These are phyloP conservation scores for Daldinia sp. DNA, from an alignment of 2,329 filamentous ascomycete genomes.

Conservation along the genomic window DNA sequence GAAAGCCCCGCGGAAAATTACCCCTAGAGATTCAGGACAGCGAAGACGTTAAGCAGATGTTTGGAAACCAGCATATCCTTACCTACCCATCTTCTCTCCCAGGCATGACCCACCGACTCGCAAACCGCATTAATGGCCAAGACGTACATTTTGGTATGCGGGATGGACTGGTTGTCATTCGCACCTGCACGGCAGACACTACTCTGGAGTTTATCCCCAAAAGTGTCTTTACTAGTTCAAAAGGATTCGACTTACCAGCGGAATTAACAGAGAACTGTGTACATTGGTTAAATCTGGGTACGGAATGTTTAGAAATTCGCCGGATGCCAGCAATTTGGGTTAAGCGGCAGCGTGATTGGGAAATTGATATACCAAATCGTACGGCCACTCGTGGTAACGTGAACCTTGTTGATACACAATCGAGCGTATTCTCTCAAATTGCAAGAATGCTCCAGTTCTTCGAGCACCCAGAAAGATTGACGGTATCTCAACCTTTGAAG, in stretches of 20 bases:
- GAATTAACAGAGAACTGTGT: constrained; percentile 60
- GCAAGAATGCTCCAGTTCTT: constrained; percentile 58
- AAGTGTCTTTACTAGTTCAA: constrained; percentile 37
- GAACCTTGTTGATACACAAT: constrained; percentile 59
- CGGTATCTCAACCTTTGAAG: constrained; percentile 52
- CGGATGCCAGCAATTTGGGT: constrained; percentile 49
- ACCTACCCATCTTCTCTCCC: constrained; percentile 60
- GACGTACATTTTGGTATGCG: constrained; percentile 66
- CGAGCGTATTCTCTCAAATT: constrained; percentile 51
- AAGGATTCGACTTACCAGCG: constrained; percentile 58
- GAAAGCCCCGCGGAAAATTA: constrained; percentile 53
- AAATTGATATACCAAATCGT: constrained; percentile 43
- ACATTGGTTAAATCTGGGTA: constrained; percentile 66
- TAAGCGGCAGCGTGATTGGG: constrained; percentile 46
- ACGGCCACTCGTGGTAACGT: constrained; percentile 36
- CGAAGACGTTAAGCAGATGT: constrained; percentile 56
- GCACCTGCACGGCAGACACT: constrained; percentile 42
- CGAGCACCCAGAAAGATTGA: constrained; percentile 54
- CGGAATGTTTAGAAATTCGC: constrained; percentile 59
- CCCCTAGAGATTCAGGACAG: constrained; percentile 59
- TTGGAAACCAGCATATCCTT: constrained; percentile 60
- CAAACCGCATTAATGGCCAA: constrained; percentile 48
- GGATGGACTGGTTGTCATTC: constrained; percentile 52
- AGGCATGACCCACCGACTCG: constrained; percentile 60
- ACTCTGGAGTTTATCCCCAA: constrained; percentile 50